Evolutionary conservation across 192 early-diverging fungal genomes (phyloP), one percentile per base, ranked within the genome.

Genomic region (Coemansia sp.): DNA sequence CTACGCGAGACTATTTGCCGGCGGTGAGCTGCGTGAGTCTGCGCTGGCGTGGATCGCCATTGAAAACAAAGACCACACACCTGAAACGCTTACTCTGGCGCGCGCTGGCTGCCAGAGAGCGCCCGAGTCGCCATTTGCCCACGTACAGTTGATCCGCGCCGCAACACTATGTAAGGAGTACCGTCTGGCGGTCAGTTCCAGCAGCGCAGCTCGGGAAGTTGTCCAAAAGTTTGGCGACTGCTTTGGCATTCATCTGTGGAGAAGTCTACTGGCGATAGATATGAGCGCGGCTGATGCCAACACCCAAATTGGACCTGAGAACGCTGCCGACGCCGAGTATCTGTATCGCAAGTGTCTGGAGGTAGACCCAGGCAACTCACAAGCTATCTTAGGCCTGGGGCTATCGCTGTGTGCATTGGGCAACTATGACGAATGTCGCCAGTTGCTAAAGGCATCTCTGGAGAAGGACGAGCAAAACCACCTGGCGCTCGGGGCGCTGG

Each of bases 401-500:
- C 69, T 89, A 13, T 84, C 89, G 11, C 67, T 87, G 6, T 84
- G 65, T 6, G 72, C 76, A 16, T 69, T 91, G 52, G 76, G 83
- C 6, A 77, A 85, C 33, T 84, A 69, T 23, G 86, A 84, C 16
- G 89, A 92, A 46, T 87, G 92, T 3, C 74, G 69, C 6, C 46
- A 67, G 33, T 80, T 87, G 28, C 89, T 95, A 50, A 72, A 87
- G 58, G 64, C 73, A 10, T 78, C 91, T 1, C 69, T 89, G 5
- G 69, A 69, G 75, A 3, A 32, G 21, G 46, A 87, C 74, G 46
- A 62, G 10, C 10, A 23, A 4, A 75, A 70, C 49, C 78, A 86
- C 63, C 60, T 78, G 2, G 88, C 88, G n/a, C 72, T 86, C 44
- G 88, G 86, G 47, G 92, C 91, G 49, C 72, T 95, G 30, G 94